These are phyloP conservation scores for Megacollybia platyphylla DNA, from an alignment of 1,284 basidiomycete genomes.

Conservation along the genomic window DNA sequence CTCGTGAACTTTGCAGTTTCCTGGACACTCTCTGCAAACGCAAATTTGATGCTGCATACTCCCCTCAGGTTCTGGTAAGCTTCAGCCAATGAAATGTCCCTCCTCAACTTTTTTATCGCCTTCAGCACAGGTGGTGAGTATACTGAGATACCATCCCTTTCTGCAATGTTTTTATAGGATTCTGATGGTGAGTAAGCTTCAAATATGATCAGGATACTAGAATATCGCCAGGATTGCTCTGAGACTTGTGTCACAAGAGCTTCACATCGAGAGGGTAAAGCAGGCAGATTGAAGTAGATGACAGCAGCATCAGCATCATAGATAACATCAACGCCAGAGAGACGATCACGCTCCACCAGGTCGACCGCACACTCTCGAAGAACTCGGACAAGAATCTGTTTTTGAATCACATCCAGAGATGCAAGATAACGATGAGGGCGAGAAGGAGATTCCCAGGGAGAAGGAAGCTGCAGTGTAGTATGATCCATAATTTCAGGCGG, in stretches of 20 bases:
- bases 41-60: slow-evolving; percentile 29
- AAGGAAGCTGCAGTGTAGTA: slow-evolving; percentile 34
- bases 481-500: slow-evolving; percentile 27
- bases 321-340: slow-evolving; percentile 43
- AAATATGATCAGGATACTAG: slow-evolving; percentile 42
- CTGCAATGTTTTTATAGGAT: slow-evolving; percentile 16
- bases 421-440: slow-evolving; percentile 53
- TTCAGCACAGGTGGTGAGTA: slow-evolving; percentile 57
- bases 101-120: slow-evolving; percentile 47
- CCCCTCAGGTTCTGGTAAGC: slow-evolving; percentile 34
- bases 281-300: slow-evolving; percentile 39
- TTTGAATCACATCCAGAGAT: slow-evolving; percentile 55
- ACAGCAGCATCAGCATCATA: slow-evolving; percentile 45
- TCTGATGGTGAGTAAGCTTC: slow-evolving; percentile 44
- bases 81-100: slow-evolving; percentile 46
- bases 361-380: slow-evolving; percentile 34
- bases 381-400: slow-evolving; percentile 38
- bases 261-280: slow-evolving; percentile 39
- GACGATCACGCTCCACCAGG: slow-evolving; percentile 46
- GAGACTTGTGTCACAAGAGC: slow-evolving; percentile 24
- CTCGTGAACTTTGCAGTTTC: slow-evolving; percentile 44
- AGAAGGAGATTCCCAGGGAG: slow-evolving; percentile 14
- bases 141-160: slow-evolving; percentile 12
- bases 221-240: slow-evolving; percentile 46
- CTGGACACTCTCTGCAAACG: slow-evolving; percentile 45